phyloP scores from a whole-genome alignment of 768 basidiomycete genomes.

The Ephemerocybe angulata region DNA sequence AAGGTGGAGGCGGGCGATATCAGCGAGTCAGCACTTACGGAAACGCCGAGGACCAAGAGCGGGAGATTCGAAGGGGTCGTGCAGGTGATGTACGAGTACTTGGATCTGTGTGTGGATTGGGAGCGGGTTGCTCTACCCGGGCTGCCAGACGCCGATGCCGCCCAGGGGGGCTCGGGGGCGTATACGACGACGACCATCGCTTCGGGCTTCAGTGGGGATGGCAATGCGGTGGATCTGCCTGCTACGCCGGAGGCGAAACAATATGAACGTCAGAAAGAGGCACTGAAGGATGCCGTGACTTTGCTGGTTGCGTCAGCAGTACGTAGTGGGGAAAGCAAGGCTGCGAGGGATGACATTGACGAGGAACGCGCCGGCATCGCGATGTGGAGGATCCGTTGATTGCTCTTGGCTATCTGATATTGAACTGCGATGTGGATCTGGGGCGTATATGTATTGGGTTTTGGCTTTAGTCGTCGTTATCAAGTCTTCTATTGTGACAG shows the following conservation, averaged over 20 bases:
- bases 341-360: slow-evolving; percentile 54
- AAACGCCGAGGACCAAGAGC: slow-evolving; percentile 18
- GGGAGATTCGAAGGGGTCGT: slow-evolving; percentile 52
- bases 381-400: slow-evolving; percentile 61
- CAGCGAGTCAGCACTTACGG: background rate
- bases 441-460: background rate
- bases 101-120: slow-evolving; percentile 65
- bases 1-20: slow-evolving; percentile 24
- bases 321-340: slow-evolving; percentile 48
- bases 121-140: slow-evolving; percentile 39
- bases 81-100: slow-evolving; percentile 51
- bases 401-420: background rate
- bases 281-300: slow-evolving; percentile 44
- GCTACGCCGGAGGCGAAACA: background rate
- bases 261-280: slow-evolving; percentile 32
- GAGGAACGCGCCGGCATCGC: slow-evolving; percentile 57
- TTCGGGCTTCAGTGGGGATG: no score
- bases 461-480: background rate
- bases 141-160: no score
- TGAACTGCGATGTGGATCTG: background rate
- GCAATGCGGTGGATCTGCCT: background rate
- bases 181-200: slow-evolving; percentile 10
- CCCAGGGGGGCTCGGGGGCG: no score
- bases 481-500: background rate
- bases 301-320: slow-evolving; percentile 55